Base-by-base conservation (phyloP, 352 stramenopile species). In the Thalassiosira exigua region DNA sequence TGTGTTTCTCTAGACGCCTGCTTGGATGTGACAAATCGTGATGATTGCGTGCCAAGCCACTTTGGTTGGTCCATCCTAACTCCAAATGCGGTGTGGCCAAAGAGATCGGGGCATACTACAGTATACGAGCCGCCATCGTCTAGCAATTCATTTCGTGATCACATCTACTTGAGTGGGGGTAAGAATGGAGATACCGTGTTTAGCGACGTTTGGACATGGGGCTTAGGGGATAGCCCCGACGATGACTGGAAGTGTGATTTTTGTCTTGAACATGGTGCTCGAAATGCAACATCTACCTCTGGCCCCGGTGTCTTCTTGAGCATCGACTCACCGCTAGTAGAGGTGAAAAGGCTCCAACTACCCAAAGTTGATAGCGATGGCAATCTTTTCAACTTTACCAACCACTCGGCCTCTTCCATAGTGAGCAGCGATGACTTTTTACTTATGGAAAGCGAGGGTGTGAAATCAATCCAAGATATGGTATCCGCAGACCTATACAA, bases 391-490 rank as follows among this genome's bases (percentile, higher is more conserved):
- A 78, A 86, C 33, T 78, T 81, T 19, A 71, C 79, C 24, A 44
- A 52, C 32, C 69, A 61, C 36, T 76, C 56, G 9, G 3, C 14
- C 36, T 58, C 4, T 70, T 19, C 65, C 32, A 44, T 87, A 39
- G 44, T 97, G 62, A 88, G 79, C 2, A 65, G 81, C 26, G 48
- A 78, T 0, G 79, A 96, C 54, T 85, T 92, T 4, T n/a, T 66
- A 0, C 72, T 79, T 4, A 85, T 98, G 39, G 66, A 86, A 39
- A 54, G 50, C 29, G 85, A 80, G 4, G 92, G 93, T 14, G 83
- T 98, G 27, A 77, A 87, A 7, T 94, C 88, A 29, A 94, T 98
- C 64, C 53, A 69, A 36, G 93, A 98, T 22, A 88, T 98, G 11
- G 92, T 89, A 11, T 59, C 71, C 11, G 87, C 86, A 30, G 81